phyloP scores from a whole-genome alignment of 805 yeast genomes.

The Starmerella cellae region DNA sequence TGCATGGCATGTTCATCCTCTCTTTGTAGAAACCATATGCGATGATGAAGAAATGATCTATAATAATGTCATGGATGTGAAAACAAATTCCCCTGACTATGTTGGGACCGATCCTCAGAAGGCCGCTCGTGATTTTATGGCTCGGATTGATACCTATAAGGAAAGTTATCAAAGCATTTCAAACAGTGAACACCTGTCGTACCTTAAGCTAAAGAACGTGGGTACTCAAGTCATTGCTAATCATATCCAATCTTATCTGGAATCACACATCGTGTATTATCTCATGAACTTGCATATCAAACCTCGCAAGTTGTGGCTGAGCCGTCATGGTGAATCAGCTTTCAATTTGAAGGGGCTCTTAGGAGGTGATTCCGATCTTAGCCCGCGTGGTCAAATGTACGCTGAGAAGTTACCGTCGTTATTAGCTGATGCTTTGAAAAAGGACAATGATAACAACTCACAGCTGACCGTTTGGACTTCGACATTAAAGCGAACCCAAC shows the following conservation, averaged over 20 bases:
- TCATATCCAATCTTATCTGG: slow-evolving; percentile 73
- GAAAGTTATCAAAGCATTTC: slow-evolving; percentile 63
- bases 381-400: slow-evolving; percentile 72
- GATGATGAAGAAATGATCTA: slow-evolving; percentile 64
- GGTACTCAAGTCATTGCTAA: slow-evolving; percentile 81
- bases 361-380: slow-evolving; percentile 85
- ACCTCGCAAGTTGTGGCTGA: slow-evolving; percentile 83
- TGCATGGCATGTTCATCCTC: slow-evolving; percentile 56
- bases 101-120: slow-evolving; percentile 50
- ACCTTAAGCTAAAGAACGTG: slow-evolving; percentile 76
- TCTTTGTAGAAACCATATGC: slow-evolving; percentile 87
- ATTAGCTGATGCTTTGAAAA: slow-evolving; percentile 44
- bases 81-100: slow-evolving; percentile 78
- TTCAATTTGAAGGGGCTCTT: slow-evolving; percentile 87
- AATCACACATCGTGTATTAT: slow-evolving; percentile 85
- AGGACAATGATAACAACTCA: slow-evolving; percentile 29
- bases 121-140: slow-evolving; percentile 59
- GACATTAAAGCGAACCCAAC: slow-evolving; percentile 79
- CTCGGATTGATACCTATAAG: slow-evolving; percentile 63
- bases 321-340: slow-evolving; percentile 90
- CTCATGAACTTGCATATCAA: slow-evolving; percentile 91
- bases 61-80: slow-evolving; percentile 74
- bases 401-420: slow-evolving; percentile 69
- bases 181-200: slow-evolving; percentile 43
- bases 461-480: slow-evolving; percentile 86